phyloP scores from a whole-genome alignment of 345 rosid genomes.

The Combretum micranthum region DNA sequence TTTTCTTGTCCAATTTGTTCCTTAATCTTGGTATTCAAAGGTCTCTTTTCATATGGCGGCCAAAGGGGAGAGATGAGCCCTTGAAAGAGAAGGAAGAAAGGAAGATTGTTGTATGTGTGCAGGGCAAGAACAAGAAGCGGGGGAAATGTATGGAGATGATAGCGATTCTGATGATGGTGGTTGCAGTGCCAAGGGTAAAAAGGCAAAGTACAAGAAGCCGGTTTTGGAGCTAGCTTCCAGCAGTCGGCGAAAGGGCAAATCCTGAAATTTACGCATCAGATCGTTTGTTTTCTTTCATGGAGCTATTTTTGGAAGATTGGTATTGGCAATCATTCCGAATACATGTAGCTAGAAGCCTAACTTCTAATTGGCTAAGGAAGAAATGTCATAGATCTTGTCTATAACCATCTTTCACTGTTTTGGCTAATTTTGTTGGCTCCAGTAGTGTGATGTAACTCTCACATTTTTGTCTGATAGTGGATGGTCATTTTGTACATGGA shows the following conservation, averaged over 20 bases:
- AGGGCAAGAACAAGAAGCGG: slow-evolving; percentile 44
- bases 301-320: neutral
- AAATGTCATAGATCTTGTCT: no score
- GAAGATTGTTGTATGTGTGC: slow-evolving; percentile 47
- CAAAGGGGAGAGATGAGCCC: slow-evolving; percentile 42
- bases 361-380: no score
- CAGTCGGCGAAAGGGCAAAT: neutral
- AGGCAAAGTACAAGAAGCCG: slow-evolving; percentile 28
- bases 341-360: neutral
- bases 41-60: slow-evolving; percentile 92
- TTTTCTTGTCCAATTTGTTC: neutral
- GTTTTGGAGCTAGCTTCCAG: slow-evolving; percentile 18
- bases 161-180: slow-evolving; percentile 50
- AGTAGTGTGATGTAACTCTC: no score
- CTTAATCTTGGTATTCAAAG: slow-evolving; percentile 26
- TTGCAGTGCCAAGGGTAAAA: slow-evolving; percentile 47
- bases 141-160: slow-evolving; percentile 30
- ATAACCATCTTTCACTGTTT: no score
- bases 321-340: neutral
- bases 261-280: neutral
- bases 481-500: no score
- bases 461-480: no score
- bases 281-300: neutral
- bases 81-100: slow-evolving; percentile 46
- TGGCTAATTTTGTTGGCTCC: no score